Evolutionary conservation across 192 early-diverging fungal species (phyloP), one percentile per base, ranked within the genome.

Genomic region (Backusella morwellensis): DNA sequence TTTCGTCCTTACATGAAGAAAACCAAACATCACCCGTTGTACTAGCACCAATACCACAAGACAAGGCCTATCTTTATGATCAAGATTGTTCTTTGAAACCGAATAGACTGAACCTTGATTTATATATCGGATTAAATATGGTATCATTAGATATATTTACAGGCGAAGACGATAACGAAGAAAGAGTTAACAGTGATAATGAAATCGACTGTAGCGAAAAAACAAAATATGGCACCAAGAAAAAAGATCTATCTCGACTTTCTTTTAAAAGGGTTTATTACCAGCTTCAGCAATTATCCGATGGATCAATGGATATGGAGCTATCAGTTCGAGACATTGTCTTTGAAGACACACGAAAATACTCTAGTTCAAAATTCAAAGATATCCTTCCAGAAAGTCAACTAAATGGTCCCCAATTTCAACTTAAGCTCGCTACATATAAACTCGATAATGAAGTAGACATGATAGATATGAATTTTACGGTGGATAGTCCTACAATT

Each of bases 141-240:
- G 88, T 94, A 66, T 86, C 86, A 35, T 77, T 95, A 34, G 92
- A 95, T 78, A 80, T 93, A 59, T 90, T 91, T 67, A 77, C 74
- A 26, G 86, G 84, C 26, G 83, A 82, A 56, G 82, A 81, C 4
- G 6, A 35, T 29, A 35, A 38, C 15, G 15, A 76, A 12, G 5
- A 14, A 38, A 47, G 38, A 1, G 11, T 6, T 8, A 12, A 3
- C 21, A 26, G 2, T 23, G 7, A 59, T 59, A 19, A 0, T 26
- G 54, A 6, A 26, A 26, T 23, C 26, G 21, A 23, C 23, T 11
- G 21, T 59, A 12, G 7, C 8, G 21, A 11, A 26, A 2, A 59
- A 59, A 9, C 11, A 59, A 23, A 59, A 59, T 3, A 26, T 3
- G 21, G 21, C 3, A 23, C 1, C n/a, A 59, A 23, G 21, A 59